Base-by-base conservation (phyloP, 257 asterid species). In the Solanum sejunctum region DNA sequence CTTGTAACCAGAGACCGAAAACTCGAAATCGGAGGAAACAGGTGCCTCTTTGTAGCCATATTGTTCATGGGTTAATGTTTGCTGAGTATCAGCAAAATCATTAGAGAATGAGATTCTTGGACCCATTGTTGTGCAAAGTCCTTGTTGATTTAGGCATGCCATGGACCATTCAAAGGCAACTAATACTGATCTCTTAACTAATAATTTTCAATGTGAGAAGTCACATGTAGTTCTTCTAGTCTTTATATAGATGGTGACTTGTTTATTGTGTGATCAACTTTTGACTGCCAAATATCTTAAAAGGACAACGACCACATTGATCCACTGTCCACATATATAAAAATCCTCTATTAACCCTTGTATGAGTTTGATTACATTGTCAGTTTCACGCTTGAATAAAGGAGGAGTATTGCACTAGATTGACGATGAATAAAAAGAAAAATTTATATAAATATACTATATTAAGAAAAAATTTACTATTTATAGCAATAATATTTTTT, bases 71-170 rank as follows among this genome's bases (percentile, higher is more conserved):
- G 90, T 95, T 43, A 81, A 82, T 28, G 88, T 86, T 83, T 85
- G 94, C 64, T 90, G 89, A 32, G 91, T 47, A 80, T 94, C 97
- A n/a, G 87, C 92, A 83, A 95, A 94, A 47, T 95, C 98, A 81
- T 89, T 94, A 6, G 99, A 95, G 92, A 95, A 95, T 55, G 99
- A 95, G 87, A 95, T 94, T 92, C 98, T 91, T 88, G 99, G 97
- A 69, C 91, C 85, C 88, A 89, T 89, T 28, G 92, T 39, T 21
- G 88, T 80, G 90, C 89, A 88, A 18, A 84, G 86, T 26, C 86
- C 71, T 82, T 93, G 93, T 45, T 94, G 98, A 16, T 95, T 94
- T 86, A 95, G 43, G 92, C 95, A 95, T 79, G 97, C 97, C 99
- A 94, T 95, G 56, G 84, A 43, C 43, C 54, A 58, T 66, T 61